Evolutionary conservation across 176 grass and related monocot species (phyloP), one percentile per base, ranked within the genome.

Genomic region (Avena insularis): DNA sequence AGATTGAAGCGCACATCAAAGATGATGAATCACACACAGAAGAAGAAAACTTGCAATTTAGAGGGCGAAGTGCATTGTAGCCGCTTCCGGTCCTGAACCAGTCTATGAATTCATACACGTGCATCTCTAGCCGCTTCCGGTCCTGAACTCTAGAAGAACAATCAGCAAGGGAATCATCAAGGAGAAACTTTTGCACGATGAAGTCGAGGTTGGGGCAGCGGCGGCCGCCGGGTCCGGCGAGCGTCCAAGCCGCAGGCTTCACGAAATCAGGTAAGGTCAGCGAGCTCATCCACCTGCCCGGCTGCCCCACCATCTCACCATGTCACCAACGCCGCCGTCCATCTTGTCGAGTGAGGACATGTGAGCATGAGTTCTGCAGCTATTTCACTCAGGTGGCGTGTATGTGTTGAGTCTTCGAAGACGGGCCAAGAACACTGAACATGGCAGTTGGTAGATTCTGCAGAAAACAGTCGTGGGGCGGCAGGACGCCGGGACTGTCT

Each of bases 41-140:
- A 53, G 10, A 14, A 53, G 36, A 38, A 38, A 38, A 38, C 4
- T 38, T 38, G 36, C 36, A 38, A 38, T 38, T 4, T 38, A 38
- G 36, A 38, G 36, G 4, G 4, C 36, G 36, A 38, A 38, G 36
- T 29, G 29, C 29, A 29, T 29, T 29, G 29, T 29, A 29, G 36
- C 36, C 36, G 4, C 3, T 4, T 38, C 3, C 3, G 36, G 4
- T 38, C 36, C 75, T 8, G 80, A 76, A 60, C 15, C 47, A 79
- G 70, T 11, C 27, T 49, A 19, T 36, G 88, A 83, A 79, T 74
- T 36, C 35, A 72, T 43, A 53, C 79, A 98, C 60, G 8, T 91
- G 86, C 91, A 98, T 98, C 80, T 93, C 87, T 25, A 87, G 80
- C 64, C 87, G 88, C 83, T 95, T 98, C 70, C 95, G 95, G 54